Conservation (phyloP, 331 rosid genomes). For the Acacia pycnantha region DNA sequence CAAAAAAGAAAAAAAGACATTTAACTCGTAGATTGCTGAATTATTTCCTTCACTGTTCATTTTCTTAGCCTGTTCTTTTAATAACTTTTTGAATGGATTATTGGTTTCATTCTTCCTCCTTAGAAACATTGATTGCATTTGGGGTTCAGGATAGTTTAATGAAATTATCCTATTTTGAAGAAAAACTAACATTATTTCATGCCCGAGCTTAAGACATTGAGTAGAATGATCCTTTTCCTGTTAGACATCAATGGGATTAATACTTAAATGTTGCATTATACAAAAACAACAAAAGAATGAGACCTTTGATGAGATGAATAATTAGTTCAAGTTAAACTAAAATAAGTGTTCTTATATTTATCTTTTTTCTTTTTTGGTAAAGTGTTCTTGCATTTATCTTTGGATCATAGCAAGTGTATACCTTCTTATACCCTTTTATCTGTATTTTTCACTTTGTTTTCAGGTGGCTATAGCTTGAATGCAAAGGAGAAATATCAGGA, state of each 20-base stretch:
- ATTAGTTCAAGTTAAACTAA: background rate
- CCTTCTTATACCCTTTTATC: background rate
- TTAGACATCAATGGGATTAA: background rate
- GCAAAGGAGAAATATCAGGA: conserved; percentile 14
- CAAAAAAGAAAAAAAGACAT: no score
- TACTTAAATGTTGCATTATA: background rate
- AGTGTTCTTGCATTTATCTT: background rate
- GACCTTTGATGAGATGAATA: background rate
- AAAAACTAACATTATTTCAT: background rate
- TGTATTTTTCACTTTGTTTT: conserved; percentile 9
- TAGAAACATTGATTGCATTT: background rate
- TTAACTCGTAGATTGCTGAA: no score
- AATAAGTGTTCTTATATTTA: background rate
- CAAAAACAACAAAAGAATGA: background rate
- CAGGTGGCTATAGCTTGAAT: conserved; percentile 26
- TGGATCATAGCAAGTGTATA: background rate
- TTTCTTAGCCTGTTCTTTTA: background rate
- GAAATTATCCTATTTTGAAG: background rate
- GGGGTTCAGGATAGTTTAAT: background rate
- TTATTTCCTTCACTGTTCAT: background rate
- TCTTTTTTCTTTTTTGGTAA: no score
- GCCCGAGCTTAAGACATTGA: background rate
- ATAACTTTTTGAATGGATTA: background rate
- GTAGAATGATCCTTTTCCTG: background rate
- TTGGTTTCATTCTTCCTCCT: background rate